Evolutionary conservation across 257 asterid species (phyloP).

Genomic region (Eustoma russellianum): DNA sequence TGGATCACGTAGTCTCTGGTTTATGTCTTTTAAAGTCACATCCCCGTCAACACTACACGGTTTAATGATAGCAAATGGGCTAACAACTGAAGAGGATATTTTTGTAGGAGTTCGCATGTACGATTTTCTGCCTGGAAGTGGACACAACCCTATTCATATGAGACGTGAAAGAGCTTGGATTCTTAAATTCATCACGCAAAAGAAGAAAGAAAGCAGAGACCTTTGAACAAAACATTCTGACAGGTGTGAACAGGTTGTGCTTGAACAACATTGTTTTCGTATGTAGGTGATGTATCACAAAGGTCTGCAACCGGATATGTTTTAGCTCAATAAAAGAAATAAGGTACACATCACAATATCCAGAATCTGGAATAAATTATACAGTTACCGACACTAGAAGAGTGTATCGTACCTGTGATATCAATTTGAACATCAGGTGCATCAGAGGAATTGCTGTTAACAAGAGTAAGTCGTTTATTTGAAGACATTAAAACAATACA

Average conservation of each 20-base stretch:
- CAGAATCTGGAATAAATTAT: too few species aligned
- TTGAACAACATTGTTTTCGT: conserved; percentile 29
- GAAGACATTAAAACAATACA: background rate
- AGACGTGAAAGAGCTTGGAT: too few species aligned
- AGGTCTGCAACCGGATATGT: conserved; percentile 37
- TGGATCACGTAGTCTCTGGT: conserved; percentile 61
- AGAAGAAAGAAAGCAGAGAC: conserved; percentile 16
- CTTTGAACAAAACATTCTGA: conserved; percentile 58
- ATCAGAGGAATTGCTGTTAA: conserved; percentile 31
- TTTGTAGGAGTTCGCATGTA: conserved; percentile 56
- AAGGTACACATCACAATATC: too few species aligned
- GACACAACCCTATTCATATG: background rate
- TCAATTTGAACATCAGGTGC: conserved; percentile 49
- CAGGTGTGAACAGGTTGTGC: conserved; percentile 37
- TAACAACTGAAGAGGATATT: conserved; percentile 47
- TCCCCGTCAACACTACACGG: conserved; percentile 79
- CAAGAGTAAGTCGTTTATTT: conserved; percentile 14
- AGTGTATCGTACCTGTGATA: conserved; percentile 25
- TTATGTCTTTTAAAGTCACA: conserved; percentile 78
- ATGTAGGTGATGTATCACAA: conserved; percentile 29
- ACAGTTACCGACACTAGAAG: too few species aligned
- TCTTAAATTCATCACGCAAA: background rate
- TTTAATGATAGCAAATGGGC: conserved; percentile 72
- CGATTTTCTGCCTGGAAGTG: conserved; percentile 56
- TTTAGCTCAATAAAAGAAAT: background rate